Base-by-base conservation (phyloP, 768 basidiomycete species). In the Amanita fuliginea region DNA sequence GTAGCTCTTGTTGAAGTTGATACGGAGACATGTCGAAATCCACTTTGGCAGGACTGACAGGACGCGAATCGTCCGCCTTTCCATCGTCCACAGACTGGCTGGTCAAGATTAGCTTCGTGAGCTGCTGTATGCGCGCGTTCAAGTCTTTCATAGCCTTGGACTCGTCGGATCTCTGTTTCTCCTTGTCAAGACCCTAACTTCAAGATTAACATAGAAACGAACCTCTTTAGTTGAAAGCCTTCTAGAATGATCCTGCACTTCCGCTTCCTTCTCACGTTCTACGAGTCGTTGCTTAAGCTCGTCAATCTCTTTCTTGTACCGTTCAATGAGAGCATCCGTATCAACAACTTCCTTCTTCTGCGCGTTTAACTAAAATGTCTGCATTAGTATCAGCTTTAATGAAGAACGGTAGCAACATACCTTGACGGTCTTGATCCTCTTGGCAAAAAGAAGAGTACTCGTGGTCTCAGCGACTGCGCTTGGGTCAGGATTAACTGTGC, bases 291-390 rank as follows among this genome's bases (percentile, higher is more conserved):
- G 68, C 69, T 83, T 87, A 47, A 99, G 78, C 36, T 87, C 85
- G 43, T 94, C 93, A 48, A 99, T 95, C 67, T 98, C 92, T 58
- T 86, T 88, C 56, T 89, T 79, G 62, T 98, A 97, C 45, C 91
- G 77, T 68, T 95, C 90, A 54, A 99, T 87, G 35, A 96, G 74
- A 0, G 92, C 94, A 53, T 93, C 89, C 0, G 90, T 92, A 57
- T 96, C 91, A 3, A 96, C 80, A 9, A 97, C 72, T 63, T 96
- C 93, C 64, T 90, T 93, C 81, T 90, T 92, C 68, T 86, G 81
- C 3, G 93, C 93, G 52, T 84, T 78, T 33, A 97, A 68, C 75
- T 82, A 56, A 16, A 51, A 47, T 21, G 41, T 42, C 30, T 22
- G 36, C 5, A 10, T n/a, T 16, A 37, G 9, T 8, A 36, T 6